These are phyloP conservation scores for Yamadazyma kanchanaburiensis DNA, from an alignment of 1,139 yeast species.

Conservation along the genomic window DNA sequence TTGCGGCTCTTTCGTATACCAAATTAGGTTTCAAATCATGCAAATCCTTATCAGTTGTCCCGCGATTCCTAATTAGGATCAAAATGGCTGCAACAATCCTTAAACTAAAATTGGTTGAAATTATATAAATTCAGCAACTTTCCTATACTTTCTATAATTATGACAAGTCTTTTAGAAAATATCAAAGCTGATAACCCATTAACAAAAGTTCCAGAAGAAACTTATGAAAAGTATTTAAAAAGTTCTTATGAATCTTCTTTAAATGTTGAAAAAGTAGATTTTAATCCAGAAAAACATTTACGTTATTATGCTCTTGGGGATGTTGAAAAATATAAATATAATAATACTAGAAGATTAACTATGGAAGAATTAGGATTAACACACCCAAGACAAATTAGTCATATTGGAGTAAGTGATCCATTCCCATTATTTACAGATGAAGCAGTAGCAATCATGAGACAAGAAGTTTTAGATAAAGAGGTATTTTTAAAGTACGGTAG, in stretches of 20 bases:
- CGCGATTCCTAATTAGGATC: too few species aligned
- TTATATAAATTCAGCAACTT: too few species aligned
- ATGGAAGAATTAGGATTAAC: constrained; percentile 45
- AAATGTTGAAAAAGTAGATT: constrained; percentile 13
- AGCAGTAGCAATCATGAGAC: constrained; percentile 53
- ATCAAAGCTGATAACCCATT: not conserved
- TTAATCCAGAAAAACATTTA: constrained; percentile 46
- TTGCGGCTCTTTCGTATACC: too few species aligned
- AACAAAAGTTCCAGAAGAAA: constrained; percentile 7
- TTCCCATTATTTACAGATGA: constrained; percentile 57
- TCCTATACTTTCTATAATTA: too few species aligned
- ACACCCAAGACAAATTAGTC: constrained; percentile 37
- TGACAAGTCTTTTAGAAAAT: too few species aligned
- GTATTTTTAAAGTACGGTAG: constrained; percentile 43
- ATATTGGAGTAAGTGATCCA: constrained; percentile 53
- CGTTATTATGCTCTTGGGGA: constrained; percentile 32
- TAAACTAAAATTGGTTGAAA: too few species aligned
- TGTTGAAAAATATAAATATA: constrained; percentile 18
- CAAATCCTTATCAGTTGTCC: too few species aligned
- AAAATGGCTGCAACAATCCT: too few species aligned
- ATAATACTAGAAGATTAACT: constrained; percentile 40
- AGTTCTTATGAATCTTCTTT: constrained; percentile 6
- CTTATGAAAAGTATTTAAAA: constrained; percentile 7
- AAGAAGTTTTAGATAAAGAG: constrained; percentile 45
- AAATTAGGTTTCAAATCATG: too few species aligned